Conservation (phyloP, 164 flowering plant genomes). For the Santalum album region DNA sequence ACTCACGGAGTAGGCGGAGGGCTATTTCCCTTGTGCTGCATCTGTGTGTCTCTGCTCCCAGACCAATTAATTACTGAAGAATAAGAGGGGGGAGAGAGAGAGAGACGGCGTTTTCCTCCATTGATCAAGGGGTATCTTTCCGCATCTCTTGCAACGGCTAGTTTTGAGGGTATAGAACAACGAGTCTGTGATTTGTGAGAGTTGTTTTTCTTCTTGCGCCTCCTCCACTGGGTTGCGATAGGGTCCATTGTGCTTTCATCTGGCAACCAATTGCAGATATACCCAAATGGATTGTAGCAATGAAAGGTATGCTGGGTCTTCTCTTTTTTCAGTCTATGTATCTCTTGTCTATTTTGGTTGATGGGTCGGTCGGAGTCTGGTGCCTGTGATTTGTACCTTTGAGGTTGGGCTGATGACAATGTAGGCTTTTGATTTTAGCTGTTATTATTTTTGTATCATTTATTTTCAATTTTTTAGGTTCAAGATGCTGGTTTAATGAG, state of each 20-base stretch:
- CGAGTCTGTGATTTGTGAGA: too few species aligned
- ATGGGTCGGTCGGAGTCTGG: constrained; percentile 3
- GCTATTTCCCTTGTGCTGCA: too few species aligned
- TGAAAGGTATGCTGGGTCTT: too few species aligned
- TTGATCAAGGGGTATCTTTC: neutral
- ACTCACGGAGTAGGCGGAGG: too few species aligned
- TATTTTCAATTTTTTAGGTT: neutral
- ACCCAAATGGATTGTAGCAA: constrained; percentile 22
- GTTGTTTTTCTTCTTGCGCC: neutral
- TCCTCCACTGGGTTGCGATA: too few species aligned
- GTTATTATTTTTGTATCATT: neutral
- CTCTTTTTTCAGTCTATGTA: too few species aligned
- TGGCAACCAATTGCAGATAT: neutral
- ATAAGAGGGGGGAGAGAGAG: too few species aligned
- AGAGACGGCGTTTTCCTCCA: too few species aligned
- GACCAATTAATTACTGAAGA: too few species aligned
- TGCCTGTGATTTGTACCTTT: constrained; percentile 5
- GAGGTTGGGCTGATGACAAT: constrained; percentile 4
- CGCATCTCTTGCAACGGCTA: neutral
- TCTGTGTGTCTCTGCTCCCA: too few species aligned
- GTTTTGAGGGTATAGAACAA: neutral
- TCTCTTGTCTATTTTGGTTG: too few species aligned
- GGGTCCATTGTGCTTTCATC: neutral
- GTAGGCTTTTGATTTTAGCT: constrained; percentile 1
- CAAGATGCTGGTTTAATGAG: constrained; percentile 15